These are phyloP conservation scores for Wickerhamomyces sp. DNA, from an alignment of 1,139 yeast species.

Conservation along the genomic window DNA sequence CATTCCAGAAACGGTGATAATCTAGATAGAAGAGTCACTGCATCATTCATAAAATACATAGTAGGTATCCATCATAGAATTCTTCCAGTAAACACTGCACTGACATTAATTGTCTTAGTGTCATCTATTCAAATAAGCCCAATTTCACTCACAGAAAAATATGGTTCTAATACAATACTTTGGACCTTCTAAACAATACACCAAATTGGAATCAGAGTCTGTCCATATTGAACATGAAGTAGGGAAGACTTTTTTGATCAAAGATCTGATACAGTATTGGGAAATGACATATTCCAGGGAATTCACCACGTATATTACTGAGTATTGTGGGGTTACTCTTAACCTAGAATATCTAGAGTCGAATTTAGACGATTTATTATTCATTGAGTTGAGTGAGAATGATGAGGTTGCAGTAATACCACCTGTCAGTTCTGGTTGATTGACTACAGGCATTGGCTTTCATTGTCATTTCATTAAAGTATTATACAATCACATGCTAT, in stretches of 20 bases:
- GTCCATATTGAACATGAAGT: too few relatives aligned
- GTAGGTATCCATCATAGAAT: too few relatives aligned
- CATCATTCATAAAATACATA: too few relatives aligned
- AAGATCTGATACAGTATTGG: conserved; percentile 2
- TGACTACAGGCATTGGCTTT: not conserved
- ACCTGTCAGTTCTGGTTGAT: conserved; percentile 18
- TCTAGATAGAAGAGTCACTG: too few relatives aligned
- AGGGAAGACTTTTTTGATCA: not conserved
- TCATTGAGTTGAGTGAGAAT: not conserved
- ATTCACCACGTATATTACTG: conserved; percentile 5
- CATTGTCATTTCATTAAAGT: not conserved
- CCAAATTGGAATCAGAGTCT: conserved; percentile 4
- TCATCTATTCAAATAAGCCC: too few relatives aligned
- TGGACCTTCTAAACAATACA: conserved; percentile 15
- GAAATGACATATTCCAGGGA: conserved; percentile 1
- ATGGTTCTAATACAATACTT: conserved; percentile 13
- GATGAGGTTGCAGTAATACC: conserved; percentile 20
- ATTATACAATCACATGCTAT: not conserved
- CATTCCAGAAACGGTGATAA: too few relatives aligned
- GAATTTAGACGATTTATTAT: not conserved
- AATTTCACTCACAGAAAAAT: not conserved
- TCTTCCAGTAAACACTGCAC: too few relatives aligned
- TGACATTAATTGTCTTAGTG: too few relatives aligned
- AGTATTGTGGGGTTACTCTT: conserved; percentile 15
- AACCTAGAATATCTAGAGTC: conserved; percentile 10